A percentile compares a stretch with the other conserved stretches of the same genome.
phyloP scores from a whole-genome alignment of 2,329 filamentous ascomycete species.

The Lasiodiplodia hormozganensis region DNA sequence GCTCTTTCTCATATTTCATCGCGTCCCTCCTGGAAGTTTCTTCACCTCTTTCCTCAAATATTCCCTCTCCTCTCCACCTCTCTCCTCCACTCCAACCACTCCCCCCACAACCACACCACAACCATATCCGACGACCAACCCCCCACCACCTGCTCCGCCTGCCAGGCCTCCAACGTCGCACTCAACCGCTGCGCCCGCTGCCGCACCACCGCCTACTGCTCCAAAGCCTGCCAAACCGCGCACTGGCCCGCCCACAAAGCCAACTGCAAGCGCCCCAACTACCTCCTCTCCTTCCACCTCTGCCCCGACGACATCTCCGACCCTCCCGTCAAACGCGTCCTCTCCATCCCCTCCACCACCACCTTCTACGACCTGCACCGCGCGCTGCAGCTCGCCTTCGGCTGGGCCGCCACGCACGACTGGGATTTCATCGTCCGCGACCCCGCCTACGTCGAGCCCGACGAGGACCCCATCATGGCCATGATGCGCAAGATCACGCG shows the following conservation, averaged over 20 bases:
- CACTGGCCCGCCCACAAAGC: not conserved
- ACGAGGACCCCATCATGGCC: not conserved
- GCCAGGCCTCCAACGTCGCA: not conserved
- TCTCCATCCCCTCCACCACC: conserved; percentile 36
- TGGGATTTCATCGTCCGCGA: conserved; percentile 36
- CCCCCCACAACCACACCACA: not conserved
- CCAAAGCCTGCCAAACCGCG: not conserved
- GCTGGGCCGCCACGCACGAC: conserved; percentile 36
- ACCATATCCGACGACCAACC: not conserved
- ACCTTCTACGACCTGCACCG: conserved; percentile 37
- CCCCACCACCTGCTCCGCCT: not conserved
- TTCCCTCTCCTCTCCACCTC: too few relatives aligned
- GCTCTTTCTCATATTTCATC: too few relatives aligned
- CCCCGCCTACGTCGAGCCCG: conserved; percentile 7
- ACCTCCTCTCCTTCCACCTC: conserved; percentile 36
- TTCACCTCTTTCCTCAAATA: too few relatives aligned
- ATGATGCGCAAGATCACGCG: not conserved
- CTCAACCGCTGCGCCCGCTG: conserved; percentile 9
- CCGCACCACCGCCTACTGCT: not conserved
- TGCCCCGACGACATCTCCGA: conserved; percentile 31
- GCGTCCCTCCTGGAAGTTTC: too few relatives aligned
- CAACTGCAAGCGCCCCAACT: conserved; percentile 36
- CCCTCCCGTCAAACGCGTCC: conserved; percentile 36
- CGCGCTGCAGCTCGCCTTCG: conserved; percentile 39
- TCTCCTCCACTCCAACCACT: too few relatives aligned